Conservation (phyloP, 768 basidiomycete species). For the Amanita thiersii region DNA sequence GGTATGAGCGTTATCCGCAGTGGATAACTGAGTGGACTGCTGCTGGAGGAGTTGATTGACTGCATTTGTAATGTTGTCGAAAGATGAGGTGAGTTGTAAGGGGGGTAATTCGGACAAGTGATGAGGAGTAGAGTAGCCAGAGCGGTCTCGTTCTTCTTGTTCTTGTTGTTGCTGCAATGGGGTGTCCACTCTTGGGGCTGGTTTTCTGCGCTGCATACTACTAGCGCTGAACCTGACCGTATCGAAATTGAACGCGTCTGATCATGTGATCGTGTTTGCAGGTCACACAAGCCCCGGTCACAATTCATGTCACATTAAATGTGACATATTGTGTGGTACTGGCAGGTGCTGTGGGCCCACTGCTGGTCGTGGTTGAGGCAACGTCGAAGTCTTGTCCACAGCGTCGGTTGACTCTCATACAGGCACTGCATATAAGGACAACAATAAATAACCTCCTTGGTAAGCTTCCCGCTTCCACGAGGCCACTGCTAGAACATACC, state of each 20-base stretch:
- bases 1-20: no score
- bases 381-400: no score
- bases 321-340: no score
- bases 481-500: not conserved
- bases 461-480: no score
- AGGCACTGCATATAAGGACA: not conserved
- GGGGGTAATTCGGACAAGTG: not conserved
- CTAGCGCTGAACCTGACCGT: no score
- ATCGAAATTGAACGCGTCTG: not conserved
- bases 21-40: conserved; percentile 10
- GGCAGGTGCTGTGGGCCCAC: no score
- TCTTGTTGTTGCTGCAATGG: conserved; percentile 14
- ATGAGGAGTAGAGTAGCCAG: conserved; percentile 9
- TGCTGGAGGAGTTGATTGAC: conserved; percentile 15
- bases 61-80: conserved; percentile 11
- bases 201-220: conserved; percentile 26
- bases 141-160: conserved; percentile 16
- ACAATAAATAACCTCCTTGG: no score
- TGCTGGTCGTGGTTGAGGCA: no score
- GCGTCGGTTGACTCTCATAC: not conserved
- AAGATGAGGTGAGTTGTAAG: conserved; percentile 8
- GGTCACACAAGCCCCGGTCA: no score
- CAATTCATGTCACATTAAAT: no score
- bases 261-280: conserved; percentile 7
- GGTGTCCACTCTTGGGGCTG: conserved; percentile 19